Base-by-base conservation (phyloP, 345 rosid genomes). In the Melaleuca alternifolia region DNA sequence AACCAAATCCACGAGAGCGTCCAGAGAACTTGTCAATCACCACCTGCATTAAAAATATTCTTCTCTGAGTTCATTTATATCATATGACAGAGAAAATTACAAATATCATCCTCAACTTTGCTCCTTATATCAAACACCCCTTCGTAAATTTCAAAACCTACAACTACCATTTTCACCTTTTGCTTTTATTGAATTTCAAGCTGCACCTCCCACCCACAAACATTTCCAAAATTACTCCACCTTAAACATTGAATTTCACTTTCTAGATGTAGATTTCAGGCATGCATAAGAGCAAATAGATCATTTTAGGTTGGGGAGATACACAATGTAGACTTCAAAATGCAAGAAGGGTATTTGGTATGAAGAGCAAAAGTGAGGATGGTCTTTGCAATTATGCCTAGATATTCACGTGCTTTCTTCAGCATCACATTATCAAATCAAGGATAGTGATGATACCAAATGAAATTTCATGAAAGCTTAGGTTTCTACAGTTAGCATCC, bases 1-100 rank as follows among this genome's bases (percentile, higher is more conserved):
- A 97, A 37, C 99, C 99, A 89, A 95, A 97, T 86, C 99, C 99
- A 90, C 99, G 98, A 84, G 99, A 97, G 82, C 99, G 98, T 41
- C 98, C 99, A 85, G 98, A 92, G 77, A 91, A 90, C 92, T 93
- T 97, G 93, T 97, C 99, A 84, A 96, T 92, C 84, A 95, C 99
- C 83, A 97, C 98, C 99, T 96, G 87, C 50, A 91, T 84, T 65
- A 71, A 79, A 46, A 51, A 30, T 71, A 50, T 83, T 28, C 46
- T 37, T 50, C 24, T 86, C 28, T 26, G 53, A 50, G 51, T 37
- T 10, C 20, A 48, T 20, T 71, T 6, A 1, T 37, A 41, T 37
- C 48, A 20, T 37, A 20, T 1, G 1, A 71, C 24, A 59, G 37
- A 13, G 48, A 71, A 71, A 71, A 71, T 37, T 71, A 71, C 79